Percentiles rank a stretch among this genome's conserved stretches.
These are phyloP conservation scores for Fusarium caatingaense DNA, from an alignment of 2,329 filamentous ascomycete species.

Conservation along the genomic window DNA sequence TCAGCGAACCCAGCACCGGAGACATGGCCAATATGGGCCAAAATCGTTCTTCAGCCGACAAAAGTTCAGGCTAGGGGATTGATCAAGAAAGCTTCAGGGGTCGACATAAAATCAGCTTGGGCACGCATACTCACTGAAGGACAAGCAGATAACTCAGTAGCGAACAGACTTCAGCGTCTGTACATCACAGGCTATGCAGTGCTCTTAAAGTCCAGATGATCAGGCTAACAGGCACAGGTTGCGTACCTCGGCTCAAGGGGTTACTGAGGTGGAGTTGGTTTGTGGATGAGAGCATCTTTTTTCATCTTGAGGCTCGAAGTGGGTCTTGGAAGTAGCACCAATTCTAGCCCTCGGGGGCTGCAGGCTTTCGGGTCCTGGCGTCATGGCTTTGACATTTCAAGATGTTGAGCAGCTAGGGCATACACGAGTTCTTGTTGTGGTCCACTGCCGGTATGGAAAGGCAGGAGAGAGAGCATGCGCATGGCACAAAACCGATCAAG, in stretches of 20 bases:
- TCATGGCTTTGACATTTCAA: slow-evolving; percentile 19
- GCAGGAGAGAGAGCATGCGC: slow-evolving; percentile 12
- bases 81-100: neutral
- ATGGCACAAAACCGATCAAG: slow-evolving; percentile 19
- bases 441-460: slow-evolving; percentile 9
- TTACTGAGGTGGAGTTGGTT: slow-evolving; percentile 21
- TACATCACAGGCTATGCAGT: slow-evolving; percentile 20
- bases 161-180: neutral
- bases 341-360: slow-evolving; percentile 4
- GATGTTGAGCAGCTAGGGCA: slow-evolving; percentile 1
- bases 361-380: slow-evolving; percentile 13
- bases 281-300: slow-evolving; percentile 5
- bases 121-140: neutral
- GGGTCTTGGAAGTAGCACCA: slow-evolving; percentile 6
- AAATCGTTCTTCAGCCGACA: neutral
- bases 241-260: slow-evolving; percentile 27
- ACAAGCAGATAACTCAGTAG: neutral
- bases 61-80: neutral
- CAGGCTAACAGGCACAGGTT: slow-evolving; percentile 5
- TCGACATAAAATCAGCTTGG: neutral
- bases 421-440: neutral
- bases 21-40: neutral
- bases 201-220: slow-evolving; percentile 17
- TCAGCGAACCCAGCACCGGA: slow-evolving; percentile 5
- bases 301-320: slow-evolving; percentile 22